A percentile compares a stretch with the other conserved stretches of the same genome.
Conservation (phyloP, 1,139 yeast species). For the Suhomyces bribrorum region DNA sequence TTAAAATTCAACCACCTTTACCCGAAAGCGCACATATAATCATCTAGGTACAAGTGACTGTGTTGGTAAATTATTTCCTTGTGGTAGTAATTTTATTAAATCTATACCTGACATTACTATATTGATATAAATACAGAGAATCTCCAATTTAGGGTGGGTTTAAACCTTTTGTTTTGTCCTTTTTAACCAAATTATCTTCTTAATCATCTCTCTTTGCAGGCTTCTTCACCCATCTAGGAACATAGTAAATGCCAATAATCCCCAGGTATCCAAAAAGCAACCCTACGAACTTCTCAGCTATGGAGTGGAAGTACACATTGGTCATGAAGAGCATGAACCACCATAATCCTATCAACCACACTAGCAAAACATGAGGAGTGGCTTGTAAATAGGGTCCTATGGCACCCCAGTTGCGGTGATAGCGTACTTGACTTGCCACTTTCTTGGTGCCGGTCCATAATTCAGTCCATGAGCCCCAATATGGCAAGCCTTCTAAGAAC, state of each 20-base stretch:
- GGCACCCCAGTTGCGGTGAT: background rate
- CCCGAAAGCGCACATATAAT: no score
- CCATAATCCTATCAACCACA: conserved; percentile 60
- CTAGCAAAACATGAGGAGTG: conserved; percentile 47
- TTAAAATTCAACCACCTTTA: no score
- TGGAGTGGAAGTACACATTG: conserved; percentile 79
- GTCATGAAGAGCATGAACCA: conserved; percentile 89
- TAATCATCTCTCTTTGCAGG: background rate
- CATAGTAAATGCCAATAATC: conserved; percentile 37
- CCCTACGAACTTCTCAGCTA: conserved; percentile 71
- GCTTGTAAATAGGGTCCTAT: conserved; percentile 19
- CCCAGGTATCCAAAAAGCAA: conserved; percentile 59
- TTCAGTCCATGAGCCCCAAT: conserved; percentile 28
- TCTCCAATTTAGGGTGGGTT: no score
- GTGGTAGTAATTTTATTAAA: no score
- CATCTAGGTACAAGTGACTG: no score
- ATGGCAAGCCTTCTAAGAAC: conserved; percentile 61
- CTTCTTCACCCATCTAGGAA: conserved; percentile 24
- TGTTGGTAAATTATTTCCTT: no score
- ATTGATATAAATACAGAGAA: no score
- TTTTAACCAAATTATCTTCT: background rate
- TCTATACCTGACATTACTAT: no score
- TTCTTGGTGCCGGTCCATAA: conserved; percentile 3
- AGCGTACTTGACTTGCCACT: conserved; percentile 1
- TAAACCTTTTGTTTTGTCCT: background rate